Base-by-base conservation (phyloP, 2,329 filamentous ascomycete species). In the Nemania bipapillata region DNA sequence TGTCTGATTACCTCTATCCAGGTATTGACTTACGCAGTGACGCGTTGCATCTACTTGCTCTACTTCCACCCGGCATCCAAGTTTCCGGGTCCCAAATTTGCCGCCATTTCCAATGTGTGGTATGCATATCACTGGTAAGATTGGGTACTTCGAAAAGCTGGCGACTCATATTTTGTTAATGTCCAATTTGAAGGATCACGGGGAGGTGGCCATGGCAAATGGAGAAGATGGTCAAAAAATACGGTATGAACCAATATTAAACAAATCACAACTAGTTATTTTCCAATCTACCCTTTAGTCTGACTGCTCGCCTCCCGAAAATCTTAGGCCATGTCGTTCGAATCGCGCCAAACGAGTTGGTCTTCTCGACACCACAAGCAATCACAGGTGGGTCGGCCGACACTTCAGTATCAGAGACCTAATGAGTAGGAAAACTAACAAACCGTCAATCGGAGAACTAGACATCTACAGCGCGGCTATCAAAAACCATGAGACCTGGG, bases 11-110 rank as follows among this genome's bases (percentile, higher is more conserved):
- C n/a, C n/a, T n/a, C n/a, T n/a, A n/a, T n/a, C n/a, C n/a, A n/a
- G n/a, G n/a, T n/a, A n/a, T n/a, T n/a, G n/a, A n/a, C n/a, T n/a
- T n/a, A n/a, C n/a, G n/a, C n/a, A n/a, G n/a, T n/a, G n/a, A n/a
- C n/a, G n/a, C n/a, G n/a, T n/a, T n/a, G n/a, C n/a, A 53, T 53
- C 26, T 53, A 53, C n/a, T 28, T 30, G 12, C 50, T 53, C 8
- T 32, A 32, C 24, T 53, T 32, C 50, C 50, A 53, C 17, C 50
- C 50, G 2, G n/a, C 20, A 6, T 26, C 50, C 11, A 53, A 53
- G 12, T 53, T 32, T 28, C 50, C 50, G 7, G 50, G 50, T 2
- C 50, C 50, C 4, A 30, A 20, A 12, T 17, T 53, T n/a, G 50
- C 50, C 5, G 50, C 50, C 28, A 22, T 53, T 15, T 17, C 24